Evolutionary conservation across 305 asterid genomes (phyloP).

Genomic region (Rubia occidens): DNA sequence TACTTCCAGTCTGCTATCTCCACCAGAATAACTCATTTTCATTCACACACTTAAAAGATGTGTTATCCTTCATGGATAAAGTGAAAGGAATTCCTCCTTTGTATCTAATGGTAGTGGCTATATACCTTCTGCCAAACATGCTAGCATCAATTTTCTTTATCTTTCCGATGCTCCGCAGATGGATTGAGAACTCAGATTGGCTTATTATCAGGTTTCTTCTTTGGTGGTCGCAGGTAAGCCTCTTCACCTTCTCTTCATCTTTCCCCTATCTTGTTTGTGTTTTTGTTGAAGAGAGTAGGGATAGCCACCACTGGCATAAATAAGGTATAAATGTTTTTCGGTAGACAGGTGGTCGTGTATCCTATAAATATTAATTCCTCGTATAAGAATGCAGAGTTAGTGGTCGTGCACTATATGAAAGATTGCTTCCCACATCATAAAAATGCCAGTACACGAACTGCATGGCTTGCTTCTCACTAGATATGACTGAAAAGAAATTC

Average conservation of each 20-base stretch:
- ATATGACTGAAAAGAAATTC: not conserved
- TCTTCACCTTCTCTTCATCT: constrained; percentile 4
- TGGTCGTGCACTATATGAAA: not conserved
- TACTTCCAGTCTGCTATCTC: constrained; percentile 69
- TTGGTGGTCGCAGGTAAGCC: constrained; percentile 98
- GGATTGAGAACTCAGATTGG: constrained; percentile 98
- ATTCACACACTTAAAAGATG: constrained; percentile 32
- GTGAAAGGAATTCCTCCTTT: constrained; percentile 84
- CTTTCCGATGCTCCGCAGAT: constrained; percentile 91
- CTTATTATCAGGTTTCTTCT: constrained; percentile 76
- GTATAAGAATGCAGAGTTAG: not conserved
- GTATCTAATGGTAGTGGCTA: constrained; percentile 66
- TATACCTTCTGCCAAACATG: constrained; percentile 78
- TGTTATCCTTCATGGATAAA: constrained; percentile 54
- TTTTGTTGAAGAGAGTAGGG: not conserved
- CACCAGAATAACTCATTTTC: constrained; percentile 42
- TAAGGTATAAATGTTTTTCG: not conserved
- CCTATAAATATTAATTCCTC: not conserved
- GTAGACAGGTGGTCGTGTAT: not conserved
- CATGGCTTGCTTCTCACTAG: not conserved
- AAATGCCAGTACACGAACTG: not conserved
- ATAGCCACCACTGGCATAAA: not conserved
- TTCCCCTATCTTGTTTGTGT: not conserved
- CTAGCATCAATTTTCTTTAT: constrained; percentile 62
- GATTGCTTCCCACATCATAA: not conserved